These are phyloP conservation scores for Mucor piriformis DNA, from an alignment of 371 early-diverging fungal species.

Conservation along the genomic window DNA sequence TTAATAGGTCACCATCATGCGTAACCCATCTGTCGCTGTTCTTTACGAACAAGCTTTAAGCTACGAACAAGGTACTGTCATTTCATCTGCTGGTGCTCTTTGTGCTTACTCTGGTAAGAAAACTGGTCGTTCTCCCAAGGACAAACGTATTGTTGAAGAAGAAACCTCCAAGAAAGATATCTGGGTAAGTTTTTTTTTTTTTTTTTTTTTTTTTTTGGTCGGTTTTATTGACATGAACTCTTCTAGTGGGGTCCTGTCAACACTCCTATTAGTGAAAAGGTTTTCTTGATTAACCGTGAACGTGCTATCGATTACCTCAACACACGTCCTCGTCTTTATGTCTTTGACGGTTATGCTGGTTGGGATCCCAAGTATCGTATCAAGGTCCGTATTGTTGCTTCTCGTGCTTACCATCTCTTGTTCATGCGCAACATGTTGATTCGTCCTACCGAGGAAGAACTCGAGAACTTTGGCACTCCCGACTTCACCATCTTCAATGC, in stretches of 20 bases:
- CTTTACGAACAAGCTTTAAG: constrained; percentile 95
- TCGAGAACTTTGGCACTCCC: constrained; percentile 89
- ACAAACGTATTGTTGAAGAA: constrained; percentile 98
- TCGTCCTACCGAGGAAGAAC: constrained; percentile 93
- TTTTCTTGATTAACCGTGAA: constrained; percentile 95
- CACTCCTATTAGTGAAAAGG: constrained; percentile 83
- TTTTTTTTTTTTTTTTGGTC: too few species aligned
- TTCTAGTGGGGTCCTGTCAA: constrained; percentile 93
- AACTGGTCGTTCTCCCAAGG: constrained; percentile 89
- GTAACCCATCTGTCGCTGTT: constrained; percentile 79
- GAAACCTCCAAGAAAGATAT: constrained; percentile 78
- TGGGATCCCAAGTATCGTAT: constrained; percentile 98
- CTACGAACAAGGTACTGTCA: constrained; percentile 86
- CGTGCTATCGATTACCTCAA: constrained; percentile 96
- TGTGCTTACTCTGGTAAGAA: constrained; percentile 91
- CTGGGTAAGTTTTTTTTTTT: constrained; percentile 53
- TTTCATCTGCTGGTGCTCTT: constrained; percentile 92
- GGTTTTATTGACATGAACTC: background rate
- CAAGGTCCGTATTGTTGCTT: constrained; percentile 94
- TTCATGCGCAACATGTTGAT: constrained; percentile 99
- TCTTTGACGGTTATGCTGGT: constrained; percentile 93
- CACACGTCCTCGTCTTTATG: constrained; percentile 91
- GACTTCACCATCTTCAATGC: constrained; percentile 98
- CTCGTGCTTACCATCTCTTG: constrained; percentile 94
- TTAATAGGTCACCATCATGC: constrained; percentile 59